These are phyloP conservation scores for Mortierella sp. DNA, from an alignment of 371 early-diverging fungal genomes.

Conservation along the genomic window DNA sequence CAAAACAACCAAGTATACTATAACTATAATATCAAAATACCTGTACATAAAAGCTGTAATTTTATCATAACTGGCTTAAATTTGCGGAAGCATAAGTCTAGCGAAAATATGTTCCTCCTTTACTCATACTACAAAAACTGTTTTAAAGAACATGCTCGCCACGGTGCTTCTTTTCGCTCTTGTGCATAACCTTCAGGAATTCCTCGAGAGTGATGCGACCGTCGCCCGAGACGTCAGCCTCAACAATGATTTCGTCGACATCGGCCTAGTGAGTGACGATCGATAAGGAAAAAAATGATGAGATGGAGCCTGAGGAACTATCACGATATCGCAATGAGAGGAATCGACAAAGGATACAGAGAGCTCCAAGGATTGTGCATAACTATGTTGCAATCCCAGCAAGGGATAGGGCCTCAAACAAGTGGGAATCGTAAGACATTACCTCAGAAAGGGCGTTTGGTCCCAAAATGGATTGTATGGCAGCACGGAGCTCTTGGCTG, in stretches of 20 bases:
- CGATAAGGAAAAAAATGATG: no score
- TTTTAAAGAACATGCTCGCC: slow-evolving; percentile 42
- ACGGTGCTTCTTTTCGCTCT: slow-evolving; percentile 47
- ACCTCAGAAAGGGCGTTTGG: slow-evolving; percentile 46
- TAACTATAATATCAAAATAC: no score
- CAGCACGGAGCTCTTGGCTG: slow-evolving; percentile 30
- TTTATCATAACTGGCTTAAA: no score
- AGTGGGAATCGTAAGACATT: neutral
- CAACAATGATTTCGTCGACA: slow-evolving; percentile 41
- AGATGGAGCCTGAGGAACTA: no score
- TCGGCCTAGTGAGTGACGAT: slow-evolving; percentile 21
- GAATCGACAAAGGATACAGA: no score
- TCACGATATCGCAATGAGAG: no score
- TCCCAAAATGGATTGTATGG: slow-evolving; percentile 32
- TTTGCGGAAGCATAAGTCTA: no score
- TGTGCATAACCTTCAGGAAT: slow-evolving; percentile 53
- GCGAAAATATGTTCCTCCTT: no score
- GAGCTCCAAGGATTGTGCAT: no score
- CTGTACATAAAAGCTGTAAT: no score
- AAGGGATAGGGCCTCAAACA: neutral
- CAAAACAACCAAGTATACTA: neutral
- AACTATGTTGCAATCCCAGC: neutral
- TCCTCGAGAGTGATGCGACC: slow-evolving; percentile 49
- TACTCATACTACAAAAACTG: neutral
- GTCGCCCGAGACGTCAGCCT: slow-evolving; percentile 49